These are phyloP conservation scores for Rosa chinensis DNA, from an alignment of 306 rosid genomes.

Conservation along the genomic window DNA sequence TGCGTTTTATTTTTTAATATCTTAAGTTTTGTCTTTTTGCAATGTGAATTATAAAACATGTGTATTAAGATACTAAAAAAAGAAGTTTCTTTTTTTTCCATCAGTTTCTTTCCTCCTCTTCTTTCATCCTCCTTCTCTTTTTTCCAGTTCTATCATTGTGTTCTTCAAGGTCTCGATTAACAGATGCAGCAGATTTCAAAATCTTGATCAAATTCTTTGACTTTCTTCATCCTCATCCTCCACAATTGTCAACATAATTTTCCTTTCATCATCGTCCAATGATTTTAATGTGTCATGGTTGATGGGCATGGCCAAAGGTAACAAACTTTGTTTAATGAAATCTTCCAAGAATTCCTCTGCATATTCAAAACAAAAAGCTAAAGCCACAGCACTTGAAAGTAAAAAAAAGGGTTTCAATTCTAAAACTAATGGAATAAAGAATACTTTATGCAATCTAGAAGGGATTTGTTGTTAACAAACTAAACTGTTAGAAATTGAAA, in stretches of 20 bases:
- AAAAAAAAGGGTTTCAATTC: neutral
- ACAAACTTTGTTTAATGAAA: conserved; percentile 67
- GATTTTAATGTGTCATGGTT: conserved; percentile 66
- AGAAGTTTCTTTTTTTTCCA: too few relatives aligned
- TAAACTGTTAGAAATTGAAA: neutral
- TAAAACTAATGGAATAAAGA: neutral
- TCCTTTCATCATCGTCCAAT: conserved; percentile 68
- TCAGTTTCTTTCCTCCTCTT: too few relatives aligned
- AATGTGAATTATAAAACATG: too few relatives aligned
- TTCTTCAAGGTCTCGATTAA: conserved; percentile 65
- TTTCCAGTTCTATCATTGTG: too few relatives aligned
- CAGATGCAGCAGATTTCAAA: conserved; percentile 90
- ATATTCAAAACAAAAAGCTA: conserved; percentile 23
- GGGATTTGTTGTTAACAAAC: neutral
- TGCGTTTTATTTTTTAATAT: too few relatives aligned
- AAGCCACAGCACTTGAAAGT: neutral
- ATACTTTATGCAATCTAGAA: neutral
- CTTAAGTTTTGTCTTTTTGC: too few relatives aligned
- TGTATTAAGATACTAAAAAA: too few relatives aligned
- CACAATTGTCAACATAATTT: conserved; percentile 76
- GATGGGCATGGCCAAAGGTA: conserved; percentile 77
- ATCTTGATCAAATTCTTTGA: conserved; percentile 63
- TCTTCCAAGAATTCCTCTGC: conserved; percentile 82
- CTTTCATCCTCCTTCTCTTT: too few relatives aligned
- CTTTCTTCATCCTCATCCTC: conserved; percentile 74